Evolutionary conservation across 805 yeast species (phyloP).

Genomic region (Brettanomyces nanus): DNA sequence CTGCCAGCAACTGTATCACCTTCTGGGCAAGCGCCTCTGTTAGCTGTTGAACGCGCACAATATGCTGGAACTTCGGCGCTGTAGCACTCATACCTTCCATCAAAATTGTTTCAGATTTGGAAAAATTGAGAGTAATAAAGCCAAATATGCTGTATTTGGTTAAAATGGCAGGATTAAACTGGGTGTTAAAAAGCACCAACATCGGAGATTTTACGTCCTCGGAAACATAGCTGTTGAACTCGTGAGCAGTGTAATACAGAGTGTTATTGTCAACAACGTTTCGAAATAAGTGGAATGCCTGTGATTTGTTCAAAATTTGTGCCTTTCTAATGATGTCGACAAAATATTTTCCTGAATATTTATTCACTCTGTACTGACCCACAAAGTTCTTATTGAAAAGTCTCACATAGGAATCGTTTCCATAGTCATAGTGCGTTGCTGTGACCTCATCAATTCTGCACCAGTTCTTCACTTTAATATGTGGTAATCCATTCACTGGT

Average conservation of each 20-base stretch:
- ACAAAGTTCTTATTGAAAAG: slow-evolving; percentile 19
- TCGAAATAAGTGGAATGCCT: slow-evolving; percentile 81
- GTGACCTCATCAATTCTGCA: slow-evolving; percentile 48
- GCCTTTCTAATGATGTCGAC: slow-evolving; percentile 60
- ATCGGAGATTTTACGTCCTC: slow-evolving; percentile 59
- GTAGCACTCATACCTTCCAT: slow-evolving; percentile 21
- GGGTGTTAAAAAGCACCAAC: slow-evolving; percentile 56
- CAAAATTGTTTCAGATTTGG: slow-evolving; percentile 12
- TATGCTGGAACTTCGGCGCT: slow-evolving; percentile 15
- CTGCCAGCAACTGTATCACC: slow-evolving; percentile 27
- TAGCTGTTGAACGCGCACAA: slow-evolving; percentile 26
- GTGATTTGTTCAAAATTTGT: slow-evolving; percentile 62
- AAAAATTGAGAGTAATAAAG: slow-evolving; percentile 17
- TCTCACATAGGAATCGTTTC: slow-evolving; percentile 20
- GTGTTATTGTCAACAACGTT: slow-evolving; percentile 16
- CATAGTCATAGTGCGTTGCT: slow-evolving; percentile 35
- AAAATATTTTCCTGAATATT: slow-evolving; percentile 30
- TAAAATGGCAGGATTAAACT: slow-evolving; percentile 31
- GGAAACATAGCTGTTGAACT: slow-evolving; percentile 35
- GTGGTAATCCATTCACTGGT: slow-evolving; percentile 61
- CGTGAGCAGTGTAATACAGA: slow-evolving; percentile 67
- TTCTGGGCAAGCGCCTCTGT: slow-evolving; percentile 30
- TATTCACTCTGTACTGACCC: slow-evolving; percentile 19
- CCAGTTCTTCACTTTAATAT: slow-evolving; percentile 62
- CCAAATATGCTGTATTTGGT: slow-evolving; percentile 21